Evolutionary conservation across 768 basidiomycete species (phyloP), one percentile per base, ranked within the genome.

Genomic region (Suillus spraguei): DNA sequence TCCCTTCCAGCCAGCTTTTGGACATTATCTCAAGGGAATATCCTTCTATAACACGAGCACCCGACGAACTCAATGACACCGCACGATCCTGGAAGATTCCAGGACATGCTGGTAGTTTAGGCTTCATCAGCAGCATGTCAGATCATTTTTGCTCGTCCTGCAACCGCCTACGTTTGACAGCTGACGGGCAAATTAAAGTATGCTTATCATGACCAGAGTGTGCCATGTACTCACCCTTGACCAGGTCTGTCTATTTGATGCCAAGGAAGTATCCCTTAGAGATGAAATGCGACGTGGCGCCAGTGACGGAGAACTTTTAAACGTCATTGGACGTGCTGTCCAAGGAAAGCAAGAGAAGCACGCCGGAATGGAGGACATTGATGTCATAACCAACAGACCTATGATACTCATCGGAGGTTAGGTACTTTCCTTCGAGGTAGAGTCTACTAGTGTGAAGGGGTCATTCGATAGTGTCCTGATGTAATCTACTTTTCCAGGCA

Each of bases 351-450:
- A 89, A 71, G 90, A 86, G 73, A 93, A 89, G 69, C 93, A 95
- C 70, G 90, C 87, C 44, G 91, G 88, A 44, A 94, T 94, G 92
- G 87, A 90, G 70, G 82, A 84, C 63, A 91, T 93, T 63, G 87
- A 93, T 72, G 88, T 90, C 61, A 74, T 84, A 47, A 84, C 84
- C 53, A 95, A 94, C 77, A 82, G 91, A 59, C 91, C 93, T 13
- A 96, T 96, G 94, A 95, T 95, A 66, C 79, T 93, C 65, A 96
- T 96, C 76, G 95, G 94, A 77, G 94, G 94, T 88, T 96, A 85
- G 91, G 85, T 86, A 71, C 66, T 73, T 78, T 66, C 68, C 60
- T 72, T 67, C 64, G 63, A 68, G 64, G 60, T 20, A 8, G 24
- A 58, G 56, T 58, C 10, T 56, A 39, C 55, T 56, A 58, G 56